phyloP scores from a whole-genome alignment of 768 basidiomycete species.

The Auriscalpium microsporum region DNA sequence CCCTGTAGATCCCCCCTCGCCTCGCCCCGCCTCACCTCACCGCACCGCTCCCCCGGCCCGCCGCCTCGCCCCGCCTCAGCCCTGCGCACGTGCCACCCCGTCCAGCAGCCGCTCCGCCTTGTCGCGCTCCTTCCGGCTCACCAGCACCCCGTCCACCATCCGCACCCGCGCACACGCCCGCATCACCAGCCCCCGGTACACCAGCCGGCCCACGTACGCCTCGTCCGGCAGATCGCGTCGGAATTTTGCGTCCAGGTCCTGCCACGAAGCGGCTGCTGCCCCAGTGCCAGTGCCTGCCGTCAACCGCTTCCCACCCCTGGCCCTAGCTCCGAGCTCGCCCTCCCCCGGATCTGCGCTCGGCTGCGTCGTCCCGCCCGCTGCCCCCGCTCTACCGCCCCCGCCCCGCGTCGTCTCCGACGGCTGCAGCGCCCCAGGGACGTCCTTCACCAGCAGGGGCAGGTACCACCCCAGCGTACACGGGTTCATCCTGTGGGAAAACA shows the following conservation, averaged over 20 bases:
- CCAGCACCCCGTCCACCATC: constrained; percentile 79
- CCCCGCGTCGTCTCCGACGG: constrained; percentile 35
- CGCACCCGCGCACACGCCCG: constrained; percentile 54
- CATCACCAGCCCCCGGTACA: constrained; percentile 88
- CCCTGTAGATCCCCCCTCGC: constrained; percentile 6
- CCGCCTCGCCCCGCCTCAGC: constrained; percentile 7
- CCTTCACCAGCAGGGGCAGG: constrained; percentile 72
- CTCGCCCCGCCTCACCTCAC: constrained; percentile 9
- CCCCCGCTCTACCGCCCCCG: constrained; percentile 12
- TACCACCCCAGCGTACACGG: constrained; percentile 96
- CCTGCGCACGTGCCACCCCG: constrained; percentile 36
- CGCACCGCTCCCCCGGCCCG: constrained; percentile 4
- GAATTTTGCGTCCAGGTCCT: constrained; percentile 76
- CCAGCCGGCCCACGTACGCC: constrained; percentile 77
- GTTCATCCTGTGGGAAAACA: constrained; percentile 61
- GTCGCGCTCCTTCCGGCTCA: constrained; percentile 74
- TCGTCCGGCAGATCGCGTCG: constrained; percentile 85
- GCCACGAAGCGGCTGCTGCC: constrained; percentile 41
- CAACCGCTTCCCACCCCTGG: constrained; percentile 24
- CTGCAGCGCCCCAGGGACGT: constrained; percentile 58
- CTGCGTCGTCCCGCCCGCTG: constrained; percentile 18
- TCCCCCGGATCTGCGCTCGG: constrained; percentile 14
- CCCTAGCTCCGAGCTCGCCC: constrained; percentile 18
- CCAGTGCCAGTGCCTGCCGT: constrained; percentile 3
- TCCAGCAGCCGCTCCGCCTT: constrained; percentile 70